These are phyloP conservation scores for Tulasnella sp. DNA, from an alignment of 768 basidiomycete genomes.

Conservation along the genomic window DNA sequence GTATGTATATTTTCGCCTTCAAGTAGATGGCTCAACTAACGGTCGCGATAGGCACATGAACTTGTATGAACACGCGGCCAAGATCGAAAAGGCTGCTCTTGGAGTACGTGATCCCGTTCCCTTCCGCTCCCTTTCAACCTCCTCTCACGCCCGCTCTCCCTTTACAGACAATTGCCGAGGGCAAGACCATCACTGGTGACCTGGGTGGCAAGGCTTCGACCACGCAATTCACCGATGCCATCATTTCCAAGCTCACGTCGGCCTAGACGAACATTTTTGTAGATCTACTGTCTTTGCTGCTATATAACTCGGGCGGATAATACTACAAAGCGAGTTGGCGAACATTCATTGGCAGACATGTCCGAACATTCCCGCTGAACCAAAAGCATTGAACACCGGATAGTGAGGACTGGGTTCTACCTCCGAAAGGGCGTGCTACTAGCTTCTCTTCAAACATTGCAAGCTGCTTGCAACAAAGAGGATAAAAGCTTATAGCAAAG, in stretches of 20 bases:
- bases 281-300: slow-evolving; percentile 34
- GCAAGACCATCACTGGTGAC: slow-evolving; percentile 93
- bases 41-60: slow-evolving; percentile 79
- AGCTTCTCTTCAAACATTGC: too few species aligned
- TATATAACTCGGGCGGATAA: slow-evolving; percentile 5
- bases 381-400: background rate
- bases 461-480: too few species aligned
- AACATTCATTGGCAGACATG: background rate
- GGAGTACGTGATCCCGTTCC: slow-evolving; percentile 56
- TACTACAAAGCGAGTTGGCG: background rate
- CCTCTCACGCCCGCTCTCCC: slow-evolving; percentile 7
- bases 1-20: slow-evolving; percentile 50
- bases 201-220: slow-evolving; percentile 92
- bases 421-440: too few species aligned
- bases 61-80: slow-evolving; percentile 76
- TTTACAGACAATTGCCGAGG: slow-evolving; percentile 91
- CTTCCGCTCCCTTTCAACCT: slow-evolving; percentile 1
- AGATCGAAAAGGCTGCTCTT: slow-evolving; percentile 91
- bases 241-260: slow-evolving; percentile 68
- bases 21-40: slow-evolving; percentile 16
- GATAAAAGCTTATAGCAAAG: too few species aligned
- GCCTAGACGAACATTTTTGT: slow-evolving; percentile 32
- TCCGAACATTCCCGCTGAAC: background rate
- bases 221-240: slow-evolving; percentile 84
- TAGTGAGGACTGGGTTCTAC: background rate